These are phyloP conservation scores for Phytopythium montanum DNA, from an alignment of 352 stramenopile species.

Conservation along the genomic window DNA sequence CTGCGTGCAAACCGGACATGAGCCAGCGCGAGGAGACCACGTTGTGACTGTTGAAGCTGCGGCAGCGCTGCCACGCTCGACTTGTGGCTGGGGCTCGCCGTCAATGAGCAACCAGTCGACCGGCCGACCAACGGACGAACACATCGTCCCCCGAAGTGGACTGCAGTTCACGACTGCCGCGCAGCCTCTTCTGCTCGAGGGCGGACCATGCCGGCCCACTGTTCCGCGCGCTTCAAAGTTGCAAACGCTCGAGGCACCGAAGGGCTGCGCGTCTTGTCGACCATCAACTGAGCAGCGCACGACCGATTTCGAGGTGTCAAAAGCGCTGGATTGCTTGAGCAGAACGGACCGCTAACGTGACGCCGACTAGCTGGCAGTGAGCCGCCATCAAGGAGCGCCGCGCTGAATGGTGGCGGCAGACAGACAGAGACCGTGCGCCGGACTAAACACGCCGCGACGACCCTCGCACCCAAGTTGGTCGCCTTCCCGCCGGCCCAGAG, in stretches of 20 bases:
- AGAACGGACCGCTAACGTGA: background rate
- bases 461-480: background rate
- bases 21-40: background rate
- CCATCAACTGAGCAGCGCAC: background rate
- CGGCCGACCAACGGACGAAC: background rate
- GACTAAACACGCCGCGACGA: background rate
- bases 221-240: background rate
- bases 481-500: background rate
- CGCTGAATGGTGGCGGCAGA: background rate
- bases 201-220: background rate
- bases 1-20: too few species aligned
- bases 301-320: background rate
- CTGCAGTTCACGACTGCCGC: background rate
- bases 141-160: background rate
- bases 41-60: background rate
- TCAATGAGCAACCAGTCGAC: background rate
- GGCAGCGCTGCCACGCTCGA: background rate
- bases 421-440: slow-evolving; percentile 1
- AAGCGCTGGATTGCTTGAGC: background rate
- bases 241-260: background rate
- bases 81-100: slow-evolving; percentile 1
- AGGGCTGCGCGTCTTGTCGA: background rate
- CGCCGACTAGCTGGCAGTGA: background rate
- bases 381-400: background rate
- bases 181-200: background rate